These are phyloP conservation scores for Tuber brumale DNA, from an alignment of 495 filamentous ascomycete genomes.

Conservation along the genomic window DNA sequence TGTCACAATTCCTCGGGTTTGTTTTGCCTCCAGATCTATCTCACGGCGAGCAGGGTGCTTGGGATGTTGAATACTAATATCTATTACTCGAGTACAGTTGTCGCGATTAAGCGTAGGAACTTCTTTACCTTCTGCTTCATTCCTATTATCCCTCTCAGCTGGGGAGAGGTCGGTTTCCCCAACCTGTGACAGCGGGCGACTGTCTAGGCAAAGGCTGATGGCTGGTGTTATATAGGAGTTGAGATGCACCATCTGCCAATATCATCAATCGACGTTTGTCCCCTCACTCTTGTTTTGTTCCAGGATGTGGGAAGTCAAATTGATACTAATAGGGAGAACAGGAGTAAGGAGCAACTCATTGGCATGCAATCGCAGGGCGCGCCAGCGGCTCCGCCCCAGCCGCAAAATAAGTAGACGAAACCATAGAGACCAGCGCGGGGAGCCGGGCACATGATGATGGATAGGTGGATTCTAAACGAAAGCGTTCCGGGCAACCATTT, in stretches of 20 bases:
- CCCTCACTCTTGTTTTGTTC: not conserved
- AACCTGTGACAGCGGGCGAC: not conserved
- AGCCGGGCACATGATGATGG: not conserved
- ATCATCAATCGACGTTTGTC: constrained; percentile 32
- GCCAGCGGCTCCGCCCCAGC: not conserved
- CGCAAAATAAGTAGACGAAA: constrained; percentile 16
- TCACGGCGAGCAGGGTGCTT: not conserved
- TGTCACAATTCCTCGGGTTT: constrained; percentile 27
- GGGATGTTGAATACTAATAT: constrained; percentile 7
- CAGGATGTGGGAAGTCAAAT: constrained; percentile 1
- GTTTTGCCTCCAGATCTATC: not conserved
- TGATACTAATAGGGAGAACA: constrained; percentile 8
- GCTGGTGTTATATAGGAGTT: constrained; percentile 19
- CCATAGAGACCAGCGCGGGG: not conserved
- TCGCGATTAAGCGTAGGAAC: constrained; percentile 32
- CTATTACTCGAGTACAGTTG: constrained; percentile 10
- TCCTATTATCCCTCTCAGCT: constrained; percentile 34
- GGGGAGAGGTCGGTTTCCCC: constrained; percentile 21
- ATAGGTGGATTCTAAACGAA: not conserved
- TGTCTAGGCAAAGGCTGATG: constrained; percentile 4
- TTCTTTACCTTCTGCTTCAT: constrained; percentile 41
- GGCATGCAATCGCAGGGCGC: constrained; percentile 21
- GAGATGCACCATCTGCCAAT: constrained; percentile 25
- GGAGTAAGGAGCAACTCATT: constrained; percentile 26
- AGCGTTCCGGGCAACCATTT: not conserved